Conservation (phyloP, 2,329 filamentous ascomycete genomes). For the Chaetomiaceae sp. region DNA sequence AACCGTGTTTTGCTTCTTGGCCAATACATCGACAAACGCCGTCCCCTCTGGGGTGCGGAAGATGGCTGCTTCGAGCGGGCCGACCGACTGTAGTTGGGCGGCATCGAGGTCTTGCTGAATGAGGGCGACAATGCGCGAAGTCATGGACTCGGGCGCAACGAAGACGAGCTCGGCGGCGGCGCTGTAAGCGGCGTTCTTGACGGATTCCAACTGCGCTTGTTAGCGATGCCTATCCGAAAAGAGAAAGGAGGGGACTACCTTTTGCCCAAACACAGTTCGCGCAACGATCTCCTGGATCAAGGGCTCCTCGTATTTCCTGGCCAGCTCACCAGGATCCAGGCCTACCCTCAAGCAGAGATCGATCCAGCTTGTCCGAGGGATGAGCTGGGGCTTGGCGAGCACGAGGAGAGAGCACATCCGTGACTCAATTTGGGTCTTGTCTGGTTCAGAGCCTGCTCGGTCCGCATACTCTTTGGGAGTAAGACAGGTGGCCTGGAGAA, state of each 20-base stretch:
- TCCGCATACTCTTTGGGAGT: constrained; percentile 46
- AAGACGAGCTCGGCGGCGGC: constrained; percentile 91
- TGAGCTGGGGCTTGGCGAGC: constrained; percentile 70
- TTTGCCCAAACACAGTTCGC: constrained; percentile 45
- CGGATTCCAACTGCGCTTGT: constrained; percentile 32
- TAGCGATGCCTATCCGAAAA: constrained; percentile 5
- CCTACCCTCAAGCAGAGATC: constrained; percentile 75
- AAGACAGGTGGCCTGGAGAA: constrained; percentile 61
- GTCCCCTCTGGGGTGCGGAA: constrained; percentile 87
- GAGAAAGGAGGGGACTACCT: constrained; percentile 39
- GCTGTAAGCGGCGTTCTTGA: constrained; percentile 70
- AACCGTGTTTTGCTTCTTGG: constrained; percentile 67
- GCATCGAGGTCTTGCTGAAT: constrained; percentile 70
- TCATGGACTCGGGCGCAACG: constrained; percentile 79
- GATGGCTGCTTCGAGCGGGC: constrained; percentile 86
- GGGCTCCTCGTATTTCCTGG: constrained; percentile 55
- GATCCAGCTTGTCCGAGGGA: constrained; percentile 83
- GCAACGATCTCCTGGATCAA: constrained; percentile 64
- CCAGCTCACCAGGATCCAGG: constrained; percentile 77
- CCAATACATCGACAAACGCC: constrained; percentile 84
- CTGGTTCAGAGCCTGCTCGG: constrained; percentile 37
- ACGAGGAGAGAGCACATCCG: constrained; percentile 77
- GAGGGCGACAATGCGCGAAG: constrained; percentile 68
- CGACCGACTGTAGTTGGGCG: constrained; percentile 64
- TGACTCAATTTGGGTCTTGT: constrained; percentile 50